phyloP scores from a whole-genome alignment of 2,329 filamentous ascomycete species.

The Venturia oleaginea region DNA sequence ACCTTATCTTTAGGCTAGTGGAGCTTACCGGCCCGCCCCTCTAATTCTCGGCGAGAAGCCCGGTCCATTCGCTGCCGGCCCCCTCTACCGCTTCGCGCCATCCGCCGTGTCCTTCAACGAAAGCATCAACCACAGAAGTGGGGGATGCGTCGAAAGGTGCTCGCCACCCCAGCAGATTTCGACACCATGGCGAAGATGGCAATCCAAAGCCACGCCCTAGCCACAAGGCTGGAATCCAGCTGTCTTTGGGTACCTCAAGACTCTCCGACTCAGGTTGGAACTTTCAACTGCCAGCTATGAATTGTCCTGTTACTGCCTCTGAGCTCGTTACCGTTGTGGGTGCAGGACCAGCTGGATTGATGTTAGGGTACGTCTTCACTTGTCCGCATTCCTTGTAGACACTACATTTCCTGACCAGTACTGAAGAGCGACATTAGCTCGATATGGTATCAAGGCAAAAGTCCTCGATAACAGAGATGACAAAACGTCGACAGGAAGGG shows the following conservation, averaged over 20 bases:
- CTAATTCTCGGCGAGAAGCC: background rate
- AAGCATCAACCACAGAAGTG: background rate
- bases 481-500: constrained; percentile 58
- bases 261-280: background rate
- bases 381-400: background rate
- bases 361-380: constrained; percentile 30
- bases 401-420: constrained; percentile 1
- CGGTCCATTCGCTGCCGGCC: background rate
- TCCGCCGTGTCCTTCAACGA: too few relatives aligned
- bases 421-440: constrained; percentile 46
- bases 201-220: background rate
- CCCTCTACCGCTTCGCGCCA: too few relatives aligned
- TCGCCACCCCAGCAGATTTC: background rate
- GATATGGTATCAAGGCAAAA: constrained; percentile 56
- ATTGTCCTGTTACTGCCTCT: background rate
- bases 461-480: constrained; percentile 61
- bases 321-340: constrained; percentile 25
- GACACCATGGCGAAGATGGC: background rate
- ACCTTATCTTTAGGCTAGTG: background rate
- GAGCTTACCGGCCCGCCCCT: too few relatives aligned
- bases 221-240: background rate
- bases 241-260: background rate
- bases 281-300: too few relatives aligned
- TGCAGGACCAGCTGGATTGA: constrained; percentile 35
- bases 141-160: background rate